phyloP scores from a whole-genome alignment of 306 rosid species.

The Quercus parvula region DNA sequence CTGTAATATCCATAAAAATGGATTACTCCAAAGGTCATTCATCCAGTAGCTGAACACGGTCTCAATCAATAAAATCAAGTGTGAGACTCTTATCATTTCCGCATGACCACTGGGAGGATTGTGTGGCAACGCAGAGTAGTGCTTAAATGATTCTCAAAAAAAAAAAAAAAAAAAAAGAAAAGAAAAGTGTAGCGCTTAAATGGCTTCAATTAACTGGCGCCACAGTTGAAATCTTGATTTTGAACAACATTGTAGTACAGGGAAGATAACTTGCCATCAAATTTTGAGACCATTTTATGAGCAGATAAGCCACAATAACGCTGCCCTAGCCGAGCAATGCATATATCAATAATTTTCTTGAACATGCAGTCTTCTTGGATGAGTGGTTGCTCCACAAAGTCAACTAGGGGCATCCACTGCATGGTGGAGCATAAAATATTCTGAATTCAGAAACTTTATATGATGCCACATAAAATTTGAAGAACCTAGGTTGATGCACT shows the following conservation, averaged over 20 bases:
- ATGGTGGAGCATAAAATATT: neutral
- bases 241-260: conserved; percentile 70
- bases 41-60: neutral
- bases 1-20: neutral
- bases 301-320: conserved; percentile 70
- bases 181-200: neutral
- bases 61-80: neutral
- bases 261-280: conserved; percentile 75
- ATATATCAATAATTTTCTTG: conserved; percentile 69
- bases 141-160: neutral
- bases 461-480: neutral
- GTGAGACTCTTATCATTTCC: neutral
- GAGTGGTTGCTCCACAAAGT: conserved; percentile 79
- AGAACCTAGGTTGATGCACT: neutral
- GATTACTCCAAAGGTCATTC: neutral
- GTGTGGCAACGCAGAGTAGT: neutral
- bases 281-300: conserved; percentile 72
- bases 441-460: conserved; percentile 1
- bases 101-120: neutral
- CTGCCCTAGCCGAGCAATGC: conserved; percentile 65
- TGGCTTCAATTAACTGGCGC: conserved; percentile 46
- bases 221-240: conserved; percentile 41
- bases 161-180: too few relatives aligned
- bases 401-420: conserved; percentile 94
- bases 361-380: conserved; percentile 83